Conservation (phyloP, 2,329 filamentous ascomycete genomes). For the Biscogniauxia mediterranea region DNA sequence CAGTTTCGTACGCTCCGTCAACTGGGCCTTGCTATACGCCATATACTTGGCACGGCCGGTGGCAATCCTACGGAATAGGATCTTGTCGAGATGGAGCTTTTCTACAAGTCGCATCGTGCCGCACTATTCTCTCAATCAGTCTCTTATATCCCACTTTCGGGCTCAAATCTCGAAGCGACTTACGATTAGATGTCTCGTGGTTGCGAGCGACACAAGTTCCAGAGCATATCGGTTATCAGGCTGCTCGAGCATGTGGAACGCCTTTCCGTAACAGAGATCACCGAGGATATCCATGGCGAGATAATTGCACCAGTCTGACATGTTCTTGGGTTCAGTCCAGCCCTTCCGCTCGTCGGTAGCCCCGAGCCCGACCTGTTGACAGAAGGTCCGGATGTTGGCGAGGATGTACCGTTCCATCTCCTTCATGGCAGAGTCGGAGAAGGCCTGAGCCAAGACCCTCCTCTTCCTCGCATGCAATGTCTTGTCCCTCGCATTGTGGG, state of each 20-base stretch:
- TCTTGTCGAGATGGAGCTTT: conserved; percentile 63
- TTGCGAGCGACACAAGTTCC: conserved; percentile 64
- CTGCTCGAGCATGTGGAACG: conserved; percentile 60
- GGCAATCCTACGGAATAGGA: conserved; percentile 66
- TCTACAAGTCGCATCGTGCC: conserved; percentile 70
- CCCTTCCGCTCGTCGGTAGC: conserved; percentile 46
- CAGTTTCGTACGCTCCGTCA: conserved; percentile 63
- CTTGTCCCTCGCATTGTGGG: conserved; percentile 71
- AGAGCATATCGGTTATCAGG: conserved; percentile 65
- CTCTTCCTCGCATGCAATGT: conserved; percentile 67
- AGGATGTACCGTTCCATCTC: conserved; percentile 68
- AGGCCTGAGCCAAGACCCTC: conserved; percentile 69
- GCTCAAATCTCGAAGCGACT: conserved; percentile 29
- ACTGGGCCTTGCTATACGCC: conserved; percentile 66
- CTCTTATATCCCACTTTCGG: not conserved
- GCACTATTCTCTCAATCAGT: conserved; percentile 45
- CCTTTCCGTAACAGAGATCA: conserved; percentile 60
- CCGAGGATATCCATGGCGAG: conserved; percentile 63
- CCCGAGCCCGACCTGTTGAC: conserved; percentile 51
- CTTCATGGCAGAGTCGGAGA: conserved; percentile 64
- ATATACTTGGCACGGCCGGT: conserved; percentile 68
- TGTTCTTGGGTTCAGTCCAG: conserved; percentile 59
- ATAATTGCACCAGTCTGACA: conserved; percentile 63
- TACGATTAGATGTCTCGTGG: conserved; percentile 67
- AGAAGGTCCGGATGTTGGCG: conserved; percentile 65